Base-by-base conservation (phyloP, 1,284 basidiomycete species). In the Coniferiporia sulphurascens region DNA sequence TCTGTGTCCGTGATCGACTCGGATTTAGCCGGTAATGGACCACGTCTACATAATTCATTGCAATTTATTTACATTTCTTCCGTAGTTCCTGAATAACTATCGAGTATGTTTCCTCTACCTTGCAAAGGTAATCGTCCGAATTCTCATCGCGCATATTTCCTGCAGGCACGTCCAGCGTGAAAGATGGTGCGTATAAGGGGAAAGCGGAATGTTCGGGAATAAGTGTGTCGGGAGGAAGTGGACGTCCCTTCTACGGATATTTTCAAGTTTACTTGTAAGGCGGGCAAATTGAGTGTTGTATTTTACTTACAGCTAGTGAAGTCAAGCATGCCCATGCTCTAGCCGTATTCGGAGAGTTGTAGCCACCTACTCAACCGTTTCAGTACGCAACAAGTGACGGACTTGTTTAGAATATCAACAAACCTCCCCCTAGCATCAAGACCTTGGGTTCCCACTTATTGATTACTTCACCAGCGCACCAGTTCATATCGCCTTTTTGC, bases 241-340 rank as follows among this genome's bases (percentile, higher is more conserved):
- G 78, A 10, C 72, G 71, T 1, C 75, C 77, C 21, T 82, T 73
- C 87, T 91, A 60, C 19, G 48, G 51, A 48, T 61, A 54, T 22
- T 8, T 44, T n/a, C n/a, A n/a, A n/a, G n/a, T n/a, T 19, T 52
- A 19, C 15, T 43, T n/a, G 12, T 52, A 48, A 45, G 56, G 36
- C 10, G 44, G 35, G 38, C 27, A 17, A 27, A 9, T 52, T n/a
- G 45, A 38, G 48, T 1, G 3, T 50, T 43, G 60, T 36, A 57
- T 13, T 15, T 48, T 4, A 73, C 85, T 66, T 64, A 92, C 89
- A 27, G 84, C 81, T 1, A 89, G 74, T 0, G 87, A 86, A 0
- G 92, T 95, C 15, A 94, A 73, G 65, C 85, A 85, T 0, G 91
- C 79, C 91, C 92, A 96, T 0, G 89, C 89, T 17, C 93, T 81